Percentiles rank a stretch among this genome's conserved stretches.
phyloP scores from a whole-genome alignment of 208 protist species.

The Strigomonas culicis region DNA sequence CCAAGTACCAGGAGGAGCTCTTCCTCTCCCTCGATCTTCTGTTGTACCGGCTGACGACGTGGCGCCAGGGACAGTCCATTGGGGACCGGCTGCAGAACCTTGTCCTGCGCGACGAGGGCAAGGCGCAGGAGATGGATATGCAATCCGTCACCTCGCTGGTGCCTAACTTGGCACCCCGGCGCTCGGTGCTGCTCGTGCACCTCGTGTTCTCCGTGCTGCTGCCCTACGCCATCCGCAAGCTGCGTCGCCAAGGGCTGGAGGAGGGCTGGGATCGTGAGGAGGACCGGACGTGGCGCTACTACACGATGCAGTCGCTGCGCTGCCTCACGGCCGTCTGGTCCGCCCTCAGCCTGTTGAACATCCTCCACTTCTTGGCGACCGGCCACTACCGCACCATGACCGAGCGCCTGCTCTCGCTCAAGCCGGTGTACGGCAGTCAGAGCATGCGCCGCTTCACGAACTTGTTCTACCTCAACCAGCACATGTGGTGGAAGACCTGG shows the following conservation, averaged over 20 bases:
- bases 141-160: constrained; percentile 44
- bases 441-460: constrained; percentile 77
- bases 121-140: constrained; percentile 41
- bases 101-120: constrained; percentile 72
- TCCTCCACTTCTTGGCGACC: constrained; percentile 81
- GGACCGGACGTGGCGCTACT: constrained; percentile 19
- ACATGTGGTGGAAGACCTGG: constrained; percentile 79
- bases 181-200: constrained; percentile 64
- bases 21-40: constrained; percentile 52
- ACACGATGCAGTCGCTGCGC: constrained; percentile 41
- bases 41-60: constrained; percentile 74
- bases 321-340: constrained; percentile 46
- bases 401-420: constrained; percentile 78
- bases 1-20: constrained; percentile 81
- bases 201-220: constrained; percentile 60
- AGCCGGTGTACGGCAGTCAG: constrained; percentile 85
- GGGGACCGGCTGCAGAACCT: constrained; percentile 85
- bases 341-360: constrained; percentile 71
- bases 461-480: constrained; percentile 87
- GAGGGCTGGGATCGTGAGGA: constrained; percentile 69
- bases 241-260: constrained; percentile 67
- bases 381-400: constrained; percentile 82
- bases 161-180: constrained; percentile 58
- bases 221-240: constrained; percentile 74
- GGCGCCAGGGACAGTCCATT: constrained; percentile 62